Evolutionary conservation across 306 rosid species (phyloP), one percentile per base, ranked within the genome.

Genomic region (Sphenostylis stenocarpa): DNA sequence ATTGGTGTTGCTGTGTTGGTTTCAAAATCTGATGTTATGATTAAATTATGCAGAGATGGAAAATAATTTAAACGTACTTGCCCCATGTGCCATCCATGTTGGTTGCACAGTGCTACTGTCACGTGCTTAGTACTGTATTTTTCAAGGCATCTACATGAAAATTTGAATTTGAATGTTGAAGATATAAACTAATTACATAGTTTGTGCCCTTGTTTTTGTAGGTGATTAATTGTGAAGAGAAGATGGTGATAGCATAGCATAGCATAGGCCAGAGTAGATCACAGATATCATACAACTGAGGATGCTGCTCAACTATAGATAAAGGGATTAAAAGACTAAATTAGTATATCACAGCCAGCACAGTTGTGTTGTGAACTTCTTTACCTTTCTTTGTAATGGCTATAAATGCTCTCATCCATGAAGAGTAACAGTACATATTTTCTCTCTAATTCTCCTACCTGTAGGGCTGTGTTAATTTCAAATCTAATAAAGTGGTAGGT

Each of bases 51-150:
- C 79, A 20, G 11, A 5, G 34, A 29, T 61, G 71, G 60, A 31
- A 29, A 67, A 39, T 26, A 73, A 57, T 39, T 44, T 74, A 45
- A 60, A 47, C 5, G 49, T 62, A 48, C 51, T 3, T 31, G 28
- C 17, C 56, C 62, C 80, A 75, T 48, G 80, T 63, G 80, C 63
- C 14, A 34, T 21, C 80, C 72, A 64, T 12, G 17, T 48, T 47
- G 62, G 63, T 2, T 33, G 51, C 41, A 21, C 41, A 15, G 39
- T 48, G 48, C 38, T 63, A 28, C 43, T 75, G 52, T 33, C 80
- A 75, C 7, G 72, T 75, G 63, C 39, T 56, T 75, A 26, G 16
- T 75, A 45, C 49, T 58, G 28, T 47, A 7, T 19, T 62, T 3
- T 39, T 41, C 15, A 36, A 60, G 34, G 49, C 51, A 31, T 33